phyloP scores from a whole-genome alignment of 2,329 filamentous ascomycete species.

The Paradendryphiella salina region DNA sequence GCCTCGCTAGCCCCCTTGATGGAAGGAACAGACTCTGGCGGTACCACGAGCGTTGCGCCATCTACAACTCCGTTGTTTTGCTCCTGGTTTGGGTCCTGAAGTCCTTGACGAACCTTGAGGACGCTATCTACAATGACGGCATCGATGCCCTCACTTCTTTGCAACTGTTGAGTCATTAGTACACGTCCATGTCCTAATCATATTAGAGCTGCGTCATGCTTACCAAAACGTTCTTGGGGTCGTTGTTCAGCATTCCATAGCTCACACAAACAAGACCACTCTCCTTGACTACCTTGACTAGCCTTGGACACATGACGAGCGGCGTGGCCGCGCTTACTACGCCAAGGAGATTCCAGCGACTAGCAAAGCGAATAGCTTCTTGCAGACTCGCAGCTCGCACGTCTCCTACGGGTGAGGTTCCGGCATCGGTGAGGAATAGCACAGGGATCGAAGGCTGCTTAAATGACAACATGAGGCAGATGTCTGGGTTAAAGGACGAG shows the following conservation, averaged over 20 bases:
- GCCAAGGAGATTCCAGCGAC: slow-evolving; percentile 90
- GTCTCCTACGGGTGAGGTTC: slow-evolving; percentile 78
- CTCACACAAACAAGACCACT: slow-evolving; percentile 91
- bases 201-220: slow-evolving; percentile 31
- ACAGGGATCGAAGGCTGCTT: slow-evolving; percentile 98
- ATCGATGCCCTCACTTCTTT: slow-evolving; percentile 95
- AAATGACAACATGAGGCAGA: slow-evolving; percentile 90
- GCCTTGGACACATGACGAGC: slow-evolving; percentile 81
- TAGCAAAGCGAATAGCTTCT: slow-evolving; percentile 92
- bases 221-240: slow-evolving; percentile 82
- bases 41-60: slow-evolving; percentile 10
- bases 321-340: slow-evolving; percentile 89
- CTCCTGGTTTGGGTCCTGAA: slow-evolving; percentile 58
- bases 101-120: slow-evolving; percentile 85
- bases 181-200: too few species aligned
- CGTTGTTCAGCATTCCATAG: slow-evolving; percentile 90
- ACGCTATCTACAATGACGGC: slow-evolving; percentile 97
- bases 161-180: slow-evolving; percentile 60
- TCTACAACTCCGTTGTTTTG: neutral
- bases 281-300: slow-evolving; percentile 93
- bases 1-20: slow-evolving; percentile 9
- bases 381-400: slow-evolving; percentile 89
- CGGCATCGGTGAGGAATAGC: slow-evolving; percentile 89
- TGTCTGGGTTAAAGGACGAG: slow-evolving; percentile 95
- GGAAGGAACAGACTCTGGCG: slow-evolving; percentile 5